Evolutionary conservation across 805 yeast species (phyloP).

Genomic region (Ogataea nakhonphanomensis): DNA sequence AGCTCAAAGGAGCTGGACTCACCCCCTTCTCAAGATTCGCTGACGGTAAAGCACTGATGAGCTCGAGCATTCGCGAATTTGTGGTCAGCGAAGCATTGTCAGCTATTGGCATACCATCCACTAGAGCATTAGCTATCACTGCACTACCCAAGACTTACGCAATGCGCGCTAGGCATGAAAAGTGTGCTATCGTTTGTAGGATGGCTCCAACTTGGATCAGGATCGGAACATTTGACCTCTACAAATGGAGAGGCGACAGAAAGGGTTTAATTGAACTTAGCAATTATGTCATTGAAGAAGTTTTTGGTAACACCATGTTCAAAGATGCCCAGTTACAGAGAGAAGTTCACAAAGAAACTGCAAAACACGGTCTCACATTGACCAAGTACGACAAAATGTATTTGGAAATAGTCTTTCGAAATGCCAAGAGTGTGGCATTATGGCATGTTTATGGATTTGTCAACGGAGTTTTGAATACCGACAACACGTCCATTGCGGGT

Average conservation of each 20-base stretch:
- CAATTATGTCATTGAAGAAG: constrained; percentile 67
- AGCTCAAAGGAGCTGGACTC: constrained; percentile 86
- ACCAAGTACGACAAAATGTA: constrained; percentile 70
- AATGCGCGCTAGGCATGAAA: constrained; percentile 65
- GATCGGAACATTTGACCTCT: constrained; percentile 83
- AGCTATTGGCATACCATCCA: constrained; percentile 80
- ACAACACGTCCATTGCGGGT: constrained; percentile 88
- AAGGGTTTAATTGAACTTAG: constrained; percentile 58
- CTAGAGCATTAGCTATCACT: constrained; percentile 76
- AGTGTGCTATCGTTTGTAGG: constrained; percentile 81
- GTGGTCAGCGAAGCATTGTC: constrained; percentile 77
- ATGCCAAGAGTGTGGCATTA: constrained; percentile 72
- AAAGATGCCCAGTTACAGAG: constrained; percentile 27
- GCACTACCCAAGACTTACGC: constrained; percentile 75
- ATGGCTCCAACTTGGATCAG: constrained; percentile 86
- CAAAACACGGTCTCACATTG: constrained; percentile 28
- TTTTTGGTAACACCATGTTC: constrained; percentile 41
- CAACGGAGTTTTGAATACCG: constrained; percentile 94
- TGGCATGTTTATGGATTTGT: constrained; percentile 93
- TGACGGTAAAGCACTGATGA: constrained; percentile 89
- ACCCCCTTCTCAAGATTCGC: constrained; percentile 95
- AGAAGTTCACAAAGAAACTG: constrained; percentile 23
- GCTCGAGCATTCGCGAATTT: constrained; percentile 87
- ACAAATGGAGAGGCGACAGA: constrained; percentile 69
- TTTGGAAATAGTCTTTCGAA: constrained; percentile 64